Base-by-base conservation (phyloP, 1,139 yeast species). In the Geotrichum histeridarum region DNA sequence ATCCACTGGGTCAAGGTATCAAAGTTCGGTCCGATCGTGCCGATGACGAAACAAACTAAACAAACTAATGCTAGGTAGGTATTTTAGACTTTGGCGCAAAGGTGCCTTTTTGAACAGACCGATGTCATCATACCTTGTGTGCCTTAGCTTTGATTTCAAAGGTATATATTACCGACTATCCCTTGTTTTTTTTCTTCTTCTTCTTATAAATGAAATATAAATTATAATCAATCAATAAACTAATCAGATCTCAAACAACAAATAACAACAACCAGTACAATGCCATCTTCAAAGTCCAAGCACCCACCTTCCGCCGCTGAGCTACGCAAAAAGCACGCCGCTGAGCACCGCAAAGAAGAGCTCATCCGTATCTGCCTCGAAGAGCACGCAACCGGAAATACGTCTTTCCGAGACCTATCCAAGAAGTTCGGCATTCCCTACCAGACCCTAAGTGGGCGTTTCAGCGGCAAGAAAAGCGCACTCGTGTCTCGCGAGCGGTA, bases 401-500 rank as follows among this genome's bases (percentile, higher is more conserved):
- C 17, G 22, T 39, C 43, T 7, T 39, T 39, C 31, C 43, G 43
- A 11, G 43, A 39, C 31, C 43, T 39, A 5, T 15, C 30, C 43
- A 39, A 39, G 31, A 22, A 27, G 22, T 39, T 39, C 14, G 43
- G 43, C 43, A 39, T 39, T 27, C 43, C 43, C 43, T 39, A 39
- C 43, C 43, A 39, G 43, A 39, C 43, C 14, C 43, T 39, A 3
- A n/a, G 22, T 4, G 43, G 43, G 30, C 27, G 43, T 2, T 39
- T 39, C 31, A 17, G 31, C 31, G 43, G 43, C n/a, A 39, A 39
- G n/a, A 17, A 39, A 27, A n/a, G 22, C 27, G 43, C 46, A 8
- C 42, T 43, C n/a, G 33, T 50, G 27, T 14, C 43, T 2, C 31
- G 39, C 9, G 48, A 50, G n/a, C 53, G 38, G 18, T 50, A 50